Evolutionary conservation across 495 filamentous ascomycete species (phyloP), one percentile per base, ranked within the genome.

Genomic region (Aspergillus bridgeri): DNA sequence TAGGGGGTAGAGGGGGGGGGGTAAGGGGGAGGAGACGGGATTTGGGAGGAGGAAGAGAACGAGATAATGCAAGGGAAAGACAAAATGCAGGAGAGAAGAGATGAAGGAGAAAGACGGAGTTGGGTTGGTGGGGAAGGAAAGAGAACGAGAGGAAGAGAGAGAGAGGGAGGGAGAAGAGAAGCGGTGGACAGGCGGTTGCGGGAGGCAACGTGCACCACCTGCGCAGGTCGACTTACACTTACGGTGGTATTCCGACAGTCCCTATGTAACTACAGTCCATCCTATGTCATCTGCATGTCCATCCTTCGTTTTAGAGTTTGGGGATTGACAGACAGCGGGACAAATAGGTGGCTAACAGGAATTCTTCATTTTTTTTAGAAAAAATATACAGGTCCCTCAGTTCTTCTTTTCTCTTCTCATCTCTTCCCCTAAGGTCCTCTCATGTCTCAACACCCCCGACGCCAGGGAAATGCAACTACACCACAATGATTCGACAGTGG

Each of bases 121-220:
- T 56, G 56, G 66, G 67, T 46, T 66, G 68, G 69, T 66, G 72
- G 66, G 61, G 67, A 64, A 75, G 60, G 60, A 63, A n/a, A 68
- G 54, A 69, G 56, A 53, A 56, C 60, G 29, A 13, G 49, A 54
- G 57, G 56, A 56, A 56, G 57, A 63, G 65, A 63, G 58, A 58
- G 23, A 65, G 69, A 70, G 66, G 66, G 71, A 65, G 61, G 63
- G 65, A 74, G 66, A 72, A 69, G 72, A 69, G 69, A 69, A 73
- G 72, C 71, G 73, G 75, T 76, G 73, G 73, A 65, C 59, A 62
- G 60, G 53, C 33, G 42, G 53, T 75, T 75, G 75, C 75, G 69
- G 75, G 69, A 69, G 73, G 74, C 74, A 76, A 75, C 73, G 66
- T 66, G 67, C 43, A 63, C 75, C 73, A 57, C 52, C 52, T 60